These are phyloP conservation scores for Platanthera guangdongensis DNA, from an alignment of 106 monocot genomes.

Conservation along the genomic window DNA sequence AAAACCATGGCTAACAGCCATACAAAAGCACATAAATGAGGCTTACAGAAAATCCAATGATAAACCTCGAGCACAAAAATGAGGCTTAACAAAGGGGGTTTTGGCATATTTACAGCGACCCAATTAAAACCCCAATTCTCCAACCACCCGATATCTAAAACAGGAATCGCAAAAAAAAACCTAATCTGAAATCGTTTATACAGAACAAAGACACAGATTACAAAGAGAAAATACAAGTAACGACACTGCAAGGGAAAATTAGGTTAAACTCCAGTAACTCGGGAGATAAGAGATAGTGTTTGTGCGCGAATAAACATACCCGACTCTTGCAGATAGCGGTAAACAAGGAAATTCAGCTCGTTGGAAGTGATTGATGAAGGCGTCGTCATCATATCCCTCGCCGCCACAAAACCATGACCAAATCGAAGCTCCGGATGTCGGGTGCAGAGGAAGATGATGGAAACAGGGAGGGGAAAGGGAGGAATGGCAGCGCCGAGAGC, in stretches of 20 bases:
- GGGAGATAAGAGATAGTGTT: not conserved
- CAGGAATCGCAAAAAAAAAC: not conserved
- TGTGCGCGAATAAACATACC: not conserved
- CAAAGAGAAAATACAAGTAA: not conserved
- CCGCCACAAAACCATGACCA: conserved; percentile 2
- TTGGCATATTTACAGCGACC: not conserved
- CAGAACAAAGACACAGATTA: not conserved
- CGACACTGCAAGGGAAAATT: not conserved
- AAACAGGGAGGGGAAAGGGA: not conserved
- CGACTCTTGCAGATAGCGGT: conserved; percentile 14
- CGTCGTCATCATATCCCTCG: conserved; percentile 7
- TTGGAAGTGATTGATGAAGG: conserved; percentile 10
- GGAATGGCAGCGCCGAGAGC: not conserved
- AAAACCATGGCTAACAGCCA: not conserved
- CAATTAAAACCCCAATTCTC: not conserved
- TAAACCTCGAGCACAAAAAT: not conserved
- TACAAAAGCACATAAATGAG: not conserved
- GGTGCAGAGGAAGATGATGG: not conserved
- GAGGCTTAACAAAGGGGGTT: not conserved
- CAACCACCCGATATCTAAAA: not conserved
- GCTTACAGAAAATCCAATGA: not conserved
- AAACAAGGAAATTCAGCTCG: conserved; percentile 15
- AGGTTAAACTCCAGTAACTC: not conserved
- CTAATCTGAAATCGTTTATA: not conserved
- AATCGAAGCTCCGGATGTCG: not conserved